Evolutionary conservation across 371 early-diverging fungal species (phyloP).

Genomic region (Rhizopus delemar): DNA sequence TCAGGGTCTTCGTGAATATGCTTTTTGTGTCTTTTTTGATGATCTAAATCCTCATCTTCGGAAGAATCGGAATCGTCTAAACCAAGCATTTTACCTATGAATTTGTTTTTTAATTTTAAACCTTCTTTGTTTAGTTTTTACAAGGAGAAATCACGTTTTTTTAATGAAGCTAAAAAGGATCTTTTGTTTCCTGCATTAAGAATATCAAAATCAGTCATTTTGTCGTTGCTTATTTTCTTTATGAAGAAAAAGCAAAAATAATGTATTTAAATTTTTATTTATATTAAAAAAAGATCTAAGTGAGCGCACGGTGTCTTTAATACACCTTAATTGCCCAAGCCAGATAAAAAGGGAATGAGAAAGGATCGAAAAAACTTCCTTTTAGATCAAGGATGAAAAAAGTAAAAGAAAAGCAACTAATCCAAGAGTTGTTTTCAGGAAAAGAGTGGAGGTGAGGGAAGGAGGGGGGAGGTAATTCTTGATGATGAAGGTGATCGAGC

Average conservation of each 20-base stretch:
- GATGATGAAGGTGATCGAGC: too few species aligned
- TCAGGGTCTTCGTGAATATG: neutral
- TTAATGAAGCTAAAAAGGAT: constrained; percentile 23
- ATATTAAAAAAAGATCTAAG: too few species aligned
- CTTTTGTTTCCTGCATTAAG: constrained; percentile 15
- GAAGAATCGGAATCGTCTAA: constrained; percentile 27
- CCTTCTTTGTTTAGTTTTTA: neutral
- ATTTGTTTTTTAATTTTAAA: neutral
- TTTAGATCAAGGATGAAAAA: too few species aligned
- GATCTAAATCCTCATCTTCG: neutral
- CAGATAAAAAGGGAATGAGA: too few species aligned
- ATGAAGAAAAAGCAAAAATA: constrained; percentile 1
- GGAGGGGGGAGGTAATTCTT: too few species aligned
- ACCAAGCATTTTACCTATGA: constrained; percentile 29
- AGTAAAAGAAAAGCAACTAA: too few species aligned
- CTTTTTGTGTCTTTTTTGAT: neutral
- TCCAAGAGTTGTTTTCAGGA: too few species aligned
- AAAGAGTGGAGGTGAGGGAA: too few species aligned
- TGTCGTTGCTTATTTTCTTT: neutral
- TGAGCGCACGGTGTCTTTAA: too few species aligned
- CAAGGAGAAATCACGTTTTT: constrained; percentile 23
- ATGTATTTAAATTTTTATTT: too few species aligned
- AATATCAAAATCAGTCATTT: constrained; percentile 43
- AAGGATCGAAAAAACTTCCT: too few species aligned
- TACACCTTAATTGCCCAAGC: too few species aligned